Evolutionary conservation across 108 stramenopile species (phyloP).

Genomic region (Epithemia pelagica): DNA sequence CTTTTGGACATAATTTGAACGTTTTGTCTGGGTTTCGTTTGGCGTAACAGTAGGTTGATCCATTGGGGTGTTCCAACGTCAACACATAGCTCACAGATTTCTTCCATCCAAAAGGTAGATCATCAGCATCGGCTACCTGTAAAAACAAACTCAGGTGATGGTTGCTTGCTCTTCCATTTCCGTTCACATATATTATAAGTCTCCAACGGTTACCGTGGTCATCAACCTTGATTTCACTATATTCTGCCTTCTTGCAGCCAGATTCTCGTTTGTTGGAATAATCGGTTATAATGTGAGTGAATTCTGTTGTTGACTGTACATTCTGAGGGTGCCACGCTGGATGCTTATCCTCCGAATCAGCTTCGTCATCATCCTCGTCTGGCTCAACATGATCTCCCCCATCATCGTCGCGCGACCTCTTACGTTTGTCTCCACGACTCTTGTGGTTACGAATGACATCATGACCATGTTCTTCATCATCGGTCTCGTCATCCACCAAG

Average conservation of each 20-base stretch:
- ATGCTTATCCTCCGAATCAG: not conserved
- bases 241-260: constrained; percentile 90
- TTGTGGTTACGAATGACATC: not conserved
- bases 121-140: constrained; percentile 87
- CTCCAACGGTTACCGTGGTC: constrained; percentile 84
- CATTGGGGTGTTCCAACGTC: constrained; percentile 77
- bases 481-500: not conserved
- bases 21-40: constrained; percentile 90
- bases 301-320: constrained; percentile 78
- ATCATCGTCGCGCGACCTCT: constrained; percentile 5
- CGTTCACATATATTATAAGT: constrained; percentile 85
- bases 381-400: constrained; percentile 12
- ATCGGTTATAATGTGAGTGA: constrained; percentile 73
- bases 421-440: not conserved
- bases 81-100: constrained; percentile 82
- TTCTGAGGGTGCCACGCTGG: constrained; percentile 68
- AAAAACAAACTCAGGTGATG: constrained; percentile 83
- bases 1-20: constrained; percentile 88
- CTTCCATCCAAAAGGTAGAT: constrained; percentile 87
- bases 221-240: constrained; percentile 68
- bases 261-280: constrained; percentile 82
- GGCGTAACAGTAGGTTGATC: constrained; percentile 61
- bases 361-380: not conserved
- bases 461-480: not conserved
- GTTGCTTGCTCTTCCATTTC: constrained; percentile 81